Conservation (phyloP, 257 asterid species). For the Verbascum thapsus region DNA sequence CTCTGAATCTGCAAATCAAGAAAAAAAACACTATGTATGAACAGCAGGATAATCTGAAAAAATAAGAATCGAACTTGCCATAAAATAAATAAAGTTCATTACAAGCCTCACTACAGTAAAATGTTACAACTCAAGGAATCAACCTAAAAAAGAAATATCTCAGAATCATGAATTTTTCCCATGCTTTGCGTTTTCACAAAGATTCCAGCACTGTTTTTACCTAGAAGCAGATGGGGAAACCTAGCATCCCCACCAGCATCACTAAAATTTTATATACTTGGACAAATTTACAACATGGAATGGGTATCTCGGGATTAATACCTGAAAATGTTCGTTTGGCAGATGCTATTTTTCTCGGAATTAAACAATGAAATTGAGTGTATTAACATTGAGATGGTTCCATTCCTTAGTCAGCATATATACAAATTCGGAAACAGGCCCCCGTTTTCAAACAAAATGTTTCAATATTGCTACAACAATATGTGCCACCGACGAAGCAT, state of each 20-base stretch:
- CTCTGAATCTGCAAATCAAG: slow-evolving; percentile 64
- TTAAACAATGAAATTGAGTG: neutral
- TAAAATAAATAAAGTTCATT: slow-evolving; percentile 6
- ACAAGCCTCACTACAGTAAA: neutral
- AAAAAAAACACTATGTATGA: slow-evolving; percentile 3
- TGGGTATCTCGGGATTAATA: neutral
- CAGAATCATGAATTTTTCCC: slow-evolving; percentile 20
- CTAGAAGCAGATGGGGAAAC: neutral
- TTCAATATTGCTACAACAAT: neutral
- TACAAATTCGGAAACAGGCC: slow-evolving; percentile 10
- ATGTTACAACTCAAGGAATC: neutral
- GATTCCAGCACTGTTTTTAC: neutral
- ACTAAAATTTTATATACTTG: neutral
- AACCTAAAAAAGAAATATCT: neutral
- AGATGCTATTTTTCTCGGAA: slow-evolving; percentile 6
- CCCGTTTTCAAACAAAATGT: slow-evolving; percentile 7
- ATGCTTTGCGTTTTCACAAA: slow-evolving; percentile 18
- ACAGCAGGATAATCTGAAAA: slow-evolving; percentile 27
- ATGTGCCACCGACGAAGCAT: slow-evolving; percentile 2
- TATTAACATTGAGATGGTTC: neutral
- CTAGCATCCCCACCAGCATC: slow-evolving; percentile 3
- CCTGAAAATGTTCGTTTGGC: neutral
- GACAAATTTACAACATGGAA: slow-evolving; percentile 2
- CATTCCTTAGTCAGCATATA: slow-evolving; percentile 8
- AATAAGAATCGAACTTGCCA: slow-evolving; percentile 5